These are phyloP conservation scores for Larix kaempferi DNA, from an alignment of 75 land plant genomes.

Conservation along the genomic window DNA sequence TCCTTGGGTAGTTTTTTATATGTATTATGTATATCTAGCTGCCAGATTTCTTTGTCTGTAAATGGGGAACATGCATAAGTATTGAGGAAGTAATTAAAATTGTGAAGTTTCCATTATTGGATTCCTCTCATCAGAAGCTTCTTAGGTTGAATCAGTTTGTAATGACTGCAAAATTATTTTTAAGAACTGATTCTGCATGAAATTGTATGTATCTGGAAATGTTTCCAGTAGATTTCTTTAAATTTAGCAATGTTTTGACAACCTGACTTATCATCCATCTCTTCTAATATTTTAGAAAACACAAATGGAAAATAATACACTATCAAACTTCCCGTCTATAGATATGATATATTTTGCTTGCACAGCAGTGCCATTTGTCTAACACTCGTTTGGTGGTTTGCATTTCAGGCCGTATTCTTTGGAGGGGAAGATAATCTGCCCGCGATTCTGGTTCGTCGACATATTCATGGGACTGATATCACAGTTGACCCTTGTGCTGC, in stretches of 20 bases:
- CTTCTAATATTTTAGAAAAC: background rate
- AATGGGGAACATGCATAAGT: background rate
- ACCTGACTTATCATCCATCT: background rate
- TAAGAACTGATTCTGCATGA: background rate
- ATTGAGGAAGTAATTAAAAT: background rate
- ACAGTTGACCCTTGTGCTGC: conserved; percentile 96
- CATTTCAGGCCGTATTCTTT: conserved; percentile 68
- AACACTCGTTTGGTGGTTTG: background rate
- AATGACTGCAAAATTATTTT: background rate
- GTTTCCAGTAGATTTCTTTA: background rate
- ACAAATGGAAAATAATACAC: background rate
- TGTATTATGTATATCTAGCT: background rate
- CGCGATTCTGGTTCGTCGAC: conserved; percentile 48
- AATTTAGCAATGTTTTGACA: background rate
- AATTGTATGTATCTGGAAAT: background rate
- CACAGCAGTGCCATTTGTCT: background rate
- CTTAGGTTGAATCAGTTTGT: background rate
- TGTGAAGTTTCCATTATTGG: background rate
- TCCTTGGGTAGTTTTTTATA: background rate
- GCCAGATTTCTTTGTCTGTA: background rate
- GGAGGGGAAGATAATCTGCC: conserved; percentile 84
- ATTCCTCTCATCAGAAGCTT: background rate
- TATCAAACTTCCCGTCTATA: background rate
- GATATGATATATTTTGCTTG: background rate
- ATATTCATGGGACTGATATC: conserved; percentile 61